Conservation (phyloP, 305 asterid genomes). For the Nicotiana rustica region DNA sequence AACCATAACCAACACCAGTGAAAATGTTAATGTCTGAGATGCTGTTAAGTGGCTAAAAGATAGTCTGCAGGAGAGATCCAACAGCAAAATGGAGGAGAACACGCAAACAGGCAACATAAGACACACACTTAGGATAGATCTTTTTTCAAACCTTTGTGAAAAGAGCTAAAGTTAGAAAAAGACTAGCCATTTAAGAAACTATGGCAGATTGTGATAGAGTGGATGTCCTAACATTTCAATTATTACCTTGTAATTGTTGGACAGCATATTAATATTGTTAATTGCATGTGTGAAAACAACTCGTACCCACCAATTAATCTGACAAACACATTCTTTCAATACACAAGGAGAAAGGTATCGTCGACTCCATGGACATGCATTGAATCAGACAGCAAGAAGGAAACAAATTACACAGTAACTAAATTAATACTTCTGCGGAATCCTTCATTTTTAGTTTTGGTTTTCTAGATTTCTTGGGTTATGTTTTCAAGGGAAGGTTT, state of each 20-base stretch:
- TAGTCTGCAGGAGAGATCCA: neutral
- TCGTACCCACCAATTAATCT: neutral
- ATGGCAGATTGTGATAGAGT: neutral
- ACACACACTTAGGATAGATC: neutral
- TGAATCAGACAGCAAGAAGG: neutral
- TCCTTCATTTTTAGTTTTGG: neutral
- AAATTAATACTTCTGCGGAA: neutral
- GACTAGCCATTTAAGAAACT: neutral
- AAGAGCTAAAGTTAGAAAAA: neutral
- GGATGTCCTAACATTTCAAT: neutral
- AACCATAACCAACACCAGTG: neutral
- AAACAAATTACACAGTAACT: neutral
- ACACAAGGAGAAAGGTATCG: neutral
- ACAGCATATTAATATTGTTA: neutral
- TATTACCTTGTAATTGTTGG: neutral
- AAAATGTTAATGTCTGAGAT: neutral
- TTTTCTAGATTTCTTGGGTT: neutral
- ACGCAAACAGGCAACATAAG: conserved; percentile 7
- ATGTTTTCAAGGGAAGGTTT: neutral
- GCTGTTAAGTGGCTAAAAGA: neutral
- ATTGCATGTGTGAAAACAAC: neutral
- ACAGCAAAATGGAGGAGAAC: neutral
- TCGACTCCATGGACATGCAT: conserved; percentile 24
- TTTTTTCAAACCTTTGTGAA: neutral
- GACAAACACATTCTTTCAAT: neutral